phyloP scores from a whole-genome alignment of 495 filamentous ascomycete species.

The Penicillium verhagenii region DNA sequence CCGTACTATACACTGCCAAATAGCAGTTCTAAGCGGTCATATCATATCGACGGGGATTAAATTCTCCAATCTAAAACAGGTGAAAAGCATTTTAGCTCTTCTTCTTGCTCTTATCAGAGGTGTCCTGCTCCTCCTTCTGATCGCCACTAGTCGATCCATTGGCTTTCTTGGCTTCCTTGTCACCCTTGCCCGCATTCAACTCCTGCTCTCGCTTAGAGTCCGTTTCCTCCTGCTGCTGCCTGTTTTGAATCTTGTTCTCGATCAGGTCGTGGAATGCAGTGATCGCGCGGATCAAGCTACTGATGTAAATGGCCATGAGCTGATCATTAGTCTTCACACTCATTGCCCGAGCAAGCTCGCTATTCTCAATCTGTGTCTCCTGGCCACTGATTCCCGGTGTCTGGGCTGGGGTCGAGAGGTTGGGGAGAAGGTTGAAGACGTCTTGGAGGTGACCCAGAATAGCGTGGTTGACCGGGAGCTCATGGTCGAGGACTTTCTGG shows the following conservation, averaged over 20 bases:
- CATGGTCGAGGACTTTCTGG: constrained; percentile 88
- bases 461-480: constrained; percentile 94
- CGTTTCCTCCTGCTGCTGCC: constrained; percentile 94
- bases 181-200: constrained; percentile 53
- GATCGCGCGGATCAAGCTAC: constrained; percentile 93
- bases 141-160: constrained; percentile 60
- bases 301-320: constrained; percentile 95
- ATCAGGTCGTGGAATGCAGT: constrained; percentile 99
- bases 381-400: constrained; percentile 48
- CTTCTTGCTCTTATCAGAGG: constrained; percentile 59
- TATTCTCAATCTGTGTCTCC: constrained; percentile 57
- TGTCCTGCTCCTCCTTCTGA: constrained; percentile 64
- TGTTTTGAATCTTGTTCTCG: constrained; percentile 99
- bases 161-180: constrained; percentile 65
- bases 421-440: constrained; percentile 97
- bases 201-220: constrained; percentile 76
- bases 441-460: constrained; percentile 98
- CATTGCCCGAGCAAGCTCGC: constrained; percentile 90
- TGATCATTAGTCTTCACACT: constrained; percentile 99
- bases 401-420: constrained; percentile 80
- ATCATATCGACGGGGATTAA: constrained; percentile 25
- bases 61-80: constrained; percentile 12
- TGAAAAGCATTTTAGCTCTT: constrained; percentile 43
- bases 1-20: constrained; percentile 33
- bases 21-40: constrained; percentile 30